phyloP scores from a whole-genome alignment of 495 filamentous ascomycete species.

The Penicillium roqueforti region DNA sequence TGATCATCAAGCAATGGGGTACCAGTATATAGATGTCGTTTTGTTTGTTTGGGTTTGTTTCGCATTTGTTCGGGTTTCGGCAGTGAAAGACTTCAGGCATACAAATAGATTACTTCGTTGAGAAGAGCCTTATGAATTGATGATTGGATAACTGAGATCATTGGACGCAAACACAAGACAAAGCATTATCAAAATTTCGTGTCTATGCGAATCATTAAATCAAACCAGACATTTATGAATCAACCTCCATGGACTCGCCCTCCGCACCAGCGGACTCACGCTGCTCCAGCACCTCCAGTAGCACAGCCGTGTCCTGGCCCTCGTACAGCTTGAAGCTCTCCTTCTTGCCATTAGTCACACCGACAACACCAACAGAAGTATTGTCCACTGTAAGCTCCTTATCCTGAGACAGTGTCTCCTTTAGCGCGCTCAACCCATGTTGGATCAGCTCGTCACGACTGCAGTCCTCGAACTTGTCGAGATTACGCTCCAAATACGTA shows the following conservation, averaged over 20 bases:
- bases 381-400: constrained; percentile 97
- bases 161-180: constrained; percentile 10
- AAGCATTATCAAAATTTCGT: constrained; percentile 32
- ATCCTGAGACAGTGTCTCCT: constrained; percentile 93
- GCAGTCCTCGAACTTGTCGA: constrained; percentile 71
- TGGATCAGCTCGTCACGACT: constrained; percentile 78
- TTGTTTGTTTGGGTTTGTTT: not conserved
- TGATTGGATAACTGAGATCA: constrained; percentile 10
- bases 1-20: not conserved
- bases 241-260: constrained; percentile 79
- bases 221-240: constrained; percentile 48
- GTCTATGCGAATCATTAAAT: constrained; percentile 36
- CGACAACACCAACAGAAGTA: constrained; percentile 83
- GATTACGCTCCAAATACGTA: constrained; percentile 89
- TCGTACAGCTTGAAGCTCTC: constrained; percentile 92
- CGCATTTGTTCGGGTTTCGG: not conserved
- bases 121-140: constrained; percentile 9
- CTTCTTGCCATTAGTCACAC: constrained; percentile 51
- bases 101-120: not conserved
- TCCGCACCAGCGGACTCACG: constrained; percentile 63
- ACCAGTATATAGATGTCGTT: not conserved
- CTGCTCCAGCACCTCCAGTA: constrained; percentile 65
- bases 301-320: constrained; percentile 70
- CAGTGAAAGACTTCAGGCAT: not conserved
- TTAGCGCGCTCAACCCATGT: constrained; percentile 86